Base-by-base conservation (phyloP, 495 filamentous ascomycete species). In the Neurospora sp. region DNA sequence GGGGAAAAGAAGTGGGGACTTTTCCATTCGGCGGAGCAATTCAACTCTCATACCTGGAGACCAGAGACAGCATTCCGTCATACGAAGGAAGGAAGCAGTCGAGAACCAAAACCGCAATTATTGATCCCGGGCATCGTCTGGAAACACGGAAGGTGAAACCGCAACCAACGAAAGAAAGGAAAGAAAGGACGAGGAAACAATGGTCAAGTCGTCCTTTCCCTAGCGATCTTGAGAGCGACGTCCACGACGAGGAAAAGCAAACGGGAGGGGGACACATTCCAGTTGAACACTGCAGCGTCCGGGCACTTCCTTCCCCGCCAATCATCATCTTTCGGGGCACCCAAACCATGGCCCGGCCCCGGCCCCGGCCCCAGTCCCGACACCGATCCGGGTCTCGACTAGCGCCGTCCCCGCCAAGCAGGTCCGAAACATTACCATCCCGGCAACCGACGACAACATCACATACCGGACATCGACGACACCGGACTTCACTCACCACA, bases 381-480 rank as follows among this genome's bases (percentile, higher is more conserved):
- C 53, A 35, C 27, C 53, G 53, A 61, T 31, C 53, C 53, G 53
- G 53, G 27, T 61, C 53, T 61, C 22, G 2, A 61, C 20, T 61
- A 31, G 48, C 11, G 48, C 48, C 22, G 0, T 59, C 48, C 16
- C 22, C 48, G 48, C 48, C 48, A 59, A 59, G 48, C 48, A 59
- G 20, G 22, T 59, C 48, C 48, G 22, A 59, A 59, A 59, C 46
- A 53, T 16, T 2, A 7, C 53, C 53, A 61, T 27, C 27, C 27
- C 27, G 27, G 27, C 53, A 16, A 61, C 5, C 12, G 12, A 61
- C 53, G 12, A 35, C 53, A 61, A 61, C 22, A 2, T 61, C 53
- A 61, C 53, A 61, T 61, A 61, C 53, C 53, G 53, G 53, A 77
- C 70, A 69, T 71, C 72, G 44, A 31, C 40, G 70, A n/a, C 70